Base-by-base conservation (phyloP, 129 eudicot species). In the Tanacetum coccineum region DNA sequence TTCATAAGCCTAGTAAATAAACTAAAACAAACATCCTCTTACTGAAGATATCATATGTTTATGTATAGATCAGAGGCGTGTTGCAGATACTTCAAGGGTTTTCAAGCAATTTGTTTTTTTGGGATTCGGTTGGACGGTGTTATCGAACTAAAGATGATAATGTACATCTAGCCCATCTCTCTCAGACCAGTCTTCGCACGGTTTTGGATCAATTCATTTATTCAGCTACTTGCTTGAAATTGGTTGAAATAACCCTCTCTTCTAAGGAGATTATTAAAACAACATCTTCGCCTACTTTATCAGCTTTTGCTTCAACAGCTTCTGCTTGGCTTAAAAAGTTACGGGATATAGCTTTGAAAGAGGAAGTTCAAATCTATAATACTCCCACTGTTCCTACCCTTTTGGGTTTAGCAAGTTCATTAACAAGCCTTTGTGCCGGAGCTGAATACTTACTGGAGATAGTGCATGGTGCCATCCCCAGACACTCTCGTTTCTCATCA, bases 371-470 rank as follows among this genome's bases (percentile, higher is more conserved):
- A 64, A 67, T 89, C 25, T 79, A 30, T 25, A 73, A 62, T n/a
- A 55, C 67, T 58, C 66, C 53, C 50, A 81, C 84, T 59, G 66
- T 79, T 72, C 90, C 89, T 40, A 89, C 96, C 40, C 79, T 93
- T 42, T 73, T 93, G 86, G 99, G 99, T 13, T 67, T 93, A 75
- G 78, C 85, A 3, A 84, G 81, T 82, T 89, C 99, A 57, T 77
- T 93, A 74, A 86, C 96, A 72, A 93, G 99, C 68, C 90, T 89
- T 60, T 93, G 96, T 77, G 75, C 93, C 78, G 99, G 96, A 70
- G 96, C 95, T 47, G 96, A 93, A 70, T 86, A 66, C 74, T 77
- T 93, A 70, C 67, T 84, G 62, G 89, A 82, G 76, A 66, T 86
- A 67, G 96, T 89, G 63, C 76, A 59, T 59, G 92, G 82, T 81